These are phyloP conservation scores for Podospora fimiseda DNA, from an alignment of 495 filamentous ascomycete species.

Conservation along the genomic window DNA sequence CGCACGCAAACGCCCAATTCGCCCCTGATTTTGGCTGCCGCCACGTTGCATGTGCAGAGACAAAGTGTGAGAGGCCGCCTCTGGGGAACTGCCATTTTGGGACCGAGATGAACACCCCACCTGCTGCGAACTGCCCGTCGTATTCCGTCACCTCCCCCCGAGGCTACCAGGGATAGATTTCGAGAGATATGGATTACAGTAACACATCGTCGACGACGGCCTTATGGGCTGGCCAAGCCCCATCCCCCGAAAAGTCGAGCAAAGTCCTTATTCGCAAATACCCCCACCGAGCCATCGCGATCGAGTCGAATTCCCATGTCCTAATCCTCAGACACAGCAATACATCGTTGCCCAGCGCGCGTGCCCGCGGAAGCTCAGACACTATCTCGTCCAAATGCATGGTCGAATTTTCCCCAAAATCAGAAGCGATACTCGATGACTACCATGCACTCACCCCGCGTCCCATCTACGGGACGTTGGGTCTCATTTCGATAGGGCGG, in stretches of 20 bases:
- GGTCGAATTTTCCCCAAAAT: conserved; percentile 72
- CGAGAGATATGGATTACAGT: conserved; percentile 25
- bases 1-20: too few relatives aligned
- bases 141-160: conserved; percentile 3
- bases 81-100: not conserved
- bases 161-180: not conserved
- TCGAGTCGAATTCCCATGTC: conserved; percentile 69
- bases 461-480: conserved; percentile 82
- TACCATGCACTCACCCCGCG: conserved; percentile 67
- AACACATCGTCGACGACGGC: conserved; percentile 19
- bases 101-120: conserved; percentile 10
- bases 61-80: too few relatives aligned
- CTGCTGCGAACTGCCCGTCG: not conserved
- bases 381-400: conserved; percentile 57
- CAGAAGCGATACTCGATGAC: conserved; percentile 59
- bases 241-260: conserved; percentile 41
- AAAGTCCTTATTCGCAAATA: conserved; percentile 65
- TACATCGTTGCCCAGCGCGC: conserved; percentile 40
- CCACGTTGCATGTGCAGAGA: not conserved
- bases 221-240: conserved; percentile 28
- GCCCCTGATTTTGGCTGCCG: too few relatives aligned
- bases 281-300: conserved; percentile 77
- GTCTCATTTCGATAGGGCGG: conserved; percentile 73
- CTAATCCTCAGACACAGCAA: conserved; percentile 74
- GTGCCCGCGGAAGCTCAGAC: conserved; percentile 33